Percentiles rank a stretch among this genome's conserved stretches.
These are phyloP conservation scores for Rhizopogon rudus DNA, from an alignment of 768 basidiomycete species.

Conservation along the genomic window DNA sequence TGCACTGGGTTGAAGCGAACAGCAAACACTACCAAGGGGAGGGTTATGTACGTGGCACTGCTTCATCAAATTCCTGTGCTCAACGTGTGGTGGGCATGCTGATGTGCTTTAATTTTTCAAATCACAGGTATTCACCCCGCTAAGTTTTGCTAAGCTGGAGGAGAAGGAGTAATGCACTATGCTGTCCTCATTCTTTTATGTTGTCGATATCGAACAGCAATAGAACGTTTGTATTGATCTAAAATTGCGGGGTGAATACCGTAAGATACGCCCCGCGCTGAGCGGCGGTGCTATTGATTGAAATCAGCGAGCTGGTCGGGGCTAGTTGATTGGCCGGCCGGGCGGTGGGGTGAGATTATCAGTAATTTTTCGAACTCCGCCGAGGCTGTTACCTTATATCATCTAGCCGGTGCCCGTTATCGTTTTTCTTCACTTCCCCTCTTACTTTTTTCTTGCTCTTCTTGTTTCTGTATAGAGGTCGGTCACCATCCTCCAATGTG, in stretches of 20 bases:
- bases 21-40: conserved; percentile 93
- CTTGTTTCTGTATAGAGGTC: conserved; percentile 30
- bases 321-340: conserved; percentile 1
- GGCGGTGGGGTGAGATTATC: conserved; percentile 2
- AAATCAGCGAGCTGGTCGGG: conserved; percentile 4
- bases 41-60: conserved; percentile 68
- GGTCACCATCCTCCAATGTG: conserved; percentile 4
- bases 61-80: conserved; percentile 8
- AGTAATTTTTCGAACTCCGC: conserved; percentile 29
- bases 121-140: conserved; percentile 41
- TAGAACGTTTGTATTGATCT: conserved; percentile 1
- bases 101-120: conserved; percentile 13
- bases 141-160: conserved; percentile 41
- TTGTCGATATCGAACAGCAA: conserved; percentile 10
- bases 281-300: conserved; percentile 1
- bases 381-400: conserved; percentile 10
- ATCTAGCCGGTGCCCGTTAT: not conserved
- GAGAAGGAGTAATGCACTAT: conserved; percentile 27
- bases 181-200: conserved; percentile 15
- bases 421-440: conserved; percentile 27
- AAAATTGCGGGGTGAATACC: conserved; percentile 4
- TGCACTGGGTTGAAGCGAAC: conserved; percentile 98
- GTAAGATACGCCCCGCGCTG: conserved; percentile 8
- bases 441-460: conserved; percentile 25
- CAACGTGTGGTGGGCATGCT: conserved; percentile 23